Conservation (phyloP, 1,284 basidiomycete genomes). For the Pisolithus thermaeus region DNA sequence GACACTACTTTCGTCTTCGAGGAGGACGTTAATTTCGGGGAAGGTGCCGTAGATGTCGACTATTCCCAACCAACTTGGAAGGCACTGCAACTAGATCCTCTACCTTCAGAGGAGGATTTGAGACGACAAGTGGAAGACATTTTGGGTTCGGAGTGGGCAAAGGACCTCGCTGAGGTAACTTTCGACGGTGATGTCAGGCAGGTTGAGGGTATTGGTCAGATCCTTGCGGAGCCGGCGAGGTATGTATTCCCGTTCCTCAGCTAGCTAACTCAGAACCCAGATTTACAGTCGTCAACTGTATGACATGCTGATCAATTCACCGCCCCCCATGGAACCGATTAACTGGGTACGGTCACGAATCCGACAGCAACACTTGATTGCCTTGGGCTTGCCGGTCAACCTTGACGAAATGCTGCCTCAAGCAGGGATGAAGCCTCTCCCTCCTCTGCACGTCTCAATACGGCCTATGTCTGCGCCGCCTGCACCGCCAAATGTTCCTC, state of each 20-base stretch:
- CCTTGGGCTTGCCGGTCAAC: conserved; percentile 89
- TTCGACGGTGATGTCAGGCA: conserved; percentile 73
- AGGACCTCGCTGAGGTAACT: conserved; percentile 46
- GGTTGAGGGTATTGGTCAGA: conserved; percentile 73
- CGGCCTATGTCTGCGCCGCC: conserved; percentile 75
- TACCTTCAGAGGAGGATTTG: conserved; percentile 53
- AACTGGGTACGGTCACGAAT: conserved; percentile 90
- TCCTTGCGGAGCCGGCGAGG: conserved; percentile 72
- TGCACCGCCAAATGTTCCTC: conserved; percentile 42
- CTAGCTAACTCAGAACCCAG: conserved; percentile 23
- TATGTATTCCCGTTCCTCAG: conserved; percentile 28
- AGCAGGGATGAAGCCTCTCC: conserved; percentile 63
- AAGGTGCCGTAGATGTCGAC: conserved; percentile 33
- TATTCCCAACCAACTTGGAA: conserved; percentile 49
- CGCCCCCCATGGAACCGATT: conserved; percentile 68
- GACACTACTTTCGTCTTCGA: conserved; percentile 32
- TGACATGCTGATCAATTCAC: conserved; percentile 56
- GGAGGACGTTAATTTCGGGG: conserved; percentile 39
- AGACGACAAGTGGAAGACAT: conserved; percentile 59
- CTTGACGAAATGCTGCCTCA: conserved; percentile 85
- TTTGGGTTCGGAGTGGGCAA: conserved; percentile 59
- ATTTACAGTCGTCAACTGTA: conserved; percentile 67
- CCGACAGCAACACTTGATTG: conserved; percentile 81
- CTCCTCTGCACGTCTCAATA: conserved; percentile 77
- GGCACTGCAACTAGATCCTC: conserved; percentile 59